Base-by-base conservation (phyloP, 345 rosid genomes). In the Eucalyptus brandiana region DNA sequence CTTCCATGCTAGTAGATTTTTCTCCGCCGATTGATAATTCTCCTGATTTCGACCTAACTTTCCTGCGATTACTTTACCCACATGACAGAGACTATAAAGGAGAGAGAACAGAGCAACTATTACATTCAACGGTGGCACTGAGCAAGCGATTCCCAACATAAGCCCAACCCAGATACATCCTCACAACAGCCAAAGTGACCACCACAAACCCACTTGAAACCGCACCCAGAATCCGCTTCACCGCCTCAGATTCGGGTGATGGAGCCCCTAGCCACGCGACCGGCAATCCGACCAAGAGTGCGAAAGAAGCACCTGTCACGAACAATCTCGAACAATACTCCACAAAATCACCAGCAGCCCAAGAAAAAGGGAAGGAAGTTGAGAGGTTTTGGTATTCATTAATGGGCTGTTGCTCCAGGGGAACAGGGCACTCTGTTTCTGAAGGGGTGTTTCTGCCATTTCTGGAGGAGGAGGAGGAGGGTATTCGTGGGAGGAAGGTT, bases 131-230 rank as follows among this genome's bases (percentile, higher is more conserved):
- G 21, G 99, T 97, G 93, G 99, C 99, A 88, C 98, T 97, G 86
- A 97, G 99, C 94, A 97, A 92, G 30, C 98, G 97, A 87, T 97
- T 97, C 56, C 99, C 98, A 62, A 97, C 99, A 87, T 97, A 97
- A 90, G 99, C 99, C 99, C 99, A 96, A 87, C 99, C 99, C 45
- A 97, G 93, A 89, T 96, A 97, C 99, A 97, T 97, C 92, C 99
- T 95, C 28, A 96, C 93, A 47, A 96, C 99, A n/a, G 96, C 95
- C 65, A 97, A 92, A n/a, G 97, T 96, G 26, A 96, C 98, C 44
- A 94, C 95, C 67, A 96, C 87, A 50, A 97, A 86, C 90, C 99
- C 99, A 80, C 99, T 97, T 7, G 97, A 94, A 88, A 91, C 91
- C 1, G 96, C 96, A 2, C 94, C 94, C 40, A 96, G 92, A 54